phyloP scores from a whole-genome alignment of 1,139 yeast species.

The Candida sanyaensis region DNA sequence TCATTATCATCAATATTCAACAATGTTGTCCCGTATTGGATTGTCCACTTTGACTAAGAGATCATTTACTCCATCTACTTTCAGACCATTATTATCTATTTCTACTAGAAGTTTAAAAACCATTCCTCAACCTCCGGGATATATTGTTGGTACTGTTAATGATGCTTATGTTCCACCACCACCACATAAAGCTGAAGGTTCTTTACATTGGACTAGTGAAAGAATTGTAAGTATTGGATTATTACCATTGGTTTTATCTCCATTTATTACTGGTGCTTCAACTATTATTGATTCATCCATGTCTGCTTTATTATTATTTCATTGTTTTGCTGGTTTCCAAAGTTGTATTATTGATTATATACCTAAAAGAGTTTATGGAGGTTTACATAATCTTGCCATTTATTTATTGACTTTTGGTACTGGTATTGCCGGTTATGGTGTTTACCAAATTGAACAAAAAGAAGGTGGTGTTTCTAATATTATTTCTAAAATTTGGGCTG shows the following conservation, averaged over 20 bases:
- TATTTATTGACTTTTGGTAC: conserved; percentile 71
- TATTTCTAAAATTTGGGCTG: conserved; percentile 41
- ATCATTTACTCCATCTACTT: conserved; percentile 6
- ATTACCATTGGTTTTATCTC: conserved; percentile 65
- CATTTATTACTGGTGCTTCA: conserved; percentile 57
- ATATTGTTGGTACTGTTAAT: conserved; percentile 72
- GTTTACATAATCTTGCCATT: conserved; percentile 65
- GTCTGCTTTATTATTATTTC: conserved; percentile 58
- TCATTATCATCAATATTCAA: background rate
- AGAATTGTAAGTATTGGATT: conserved; percentile 57
- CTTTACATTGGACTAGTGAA: conserved; percentile 75
- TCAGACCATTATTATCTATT: conserved; percentile 5
- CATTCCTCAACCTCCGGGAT: conserved; percentile 72
- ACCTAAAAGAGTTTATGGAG: conserved; percentile 76
- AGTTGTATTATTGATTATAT: conserved; percentile 80
- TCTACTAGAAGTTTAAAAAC: conserved; percentile 30
- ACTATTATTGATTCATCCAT: conserved; percentile 61
- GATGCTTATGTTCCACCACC: conserved; percentile 69
- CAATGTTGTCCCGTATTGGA: conserved; percentile 36
- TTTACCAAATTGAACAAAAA: conserved; percentile 75
- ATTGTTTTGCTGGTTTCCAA: conserved; percentile 71
- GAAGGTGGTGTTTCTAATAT: conserved; percentile 46
- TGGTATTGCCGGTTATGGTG: conserved; percentile 72
- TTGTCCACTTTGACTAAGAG: conserved; percentile 15
- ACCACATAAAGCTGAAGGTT: conserved; percentile 58